Evolutionary conservation across 495 filamentous ascomycete species (phyloP).

Genomic region (Bombardia bombarda): DNA sequence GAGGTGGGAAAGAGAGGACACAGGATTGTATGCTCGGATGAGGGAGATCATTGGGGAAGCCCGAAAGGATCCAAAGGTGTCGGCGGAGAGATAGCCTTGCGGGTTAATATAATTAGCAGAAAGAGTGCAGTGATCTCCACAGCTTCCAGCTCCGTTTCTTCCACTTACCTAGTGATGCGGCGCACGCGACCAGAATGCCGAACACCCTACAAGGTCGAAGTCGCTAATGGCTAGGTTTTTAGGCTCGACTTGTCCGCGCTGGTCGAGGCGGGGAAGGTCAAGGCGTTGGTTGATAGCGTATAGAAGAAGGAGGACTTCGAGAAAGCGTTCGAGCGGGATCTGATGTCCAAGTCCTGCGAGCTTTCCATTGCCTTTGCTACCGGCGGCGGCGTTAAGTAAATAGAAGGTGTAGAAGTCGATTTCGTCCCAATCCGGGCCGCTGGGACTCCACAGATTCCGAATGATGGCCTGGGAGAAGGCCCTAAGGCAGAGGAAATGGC

Average conservation of each 20-base stretch:
- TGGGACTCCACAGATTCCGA: background rate
- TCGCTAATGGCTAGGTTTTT: background rate
- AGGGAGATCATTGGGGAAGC: constrained; percentile 16
- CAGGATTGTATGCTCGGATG: constrained; percentile 18
- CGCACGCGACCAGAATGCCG: background rate
- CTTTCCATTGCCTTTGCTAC: too few species aligned
- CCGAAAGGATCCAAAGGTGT: background rate
- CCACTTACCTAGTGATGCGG: background rate
- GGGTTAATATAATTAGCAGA: background rate
- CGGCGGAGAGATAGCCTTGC: background rate
- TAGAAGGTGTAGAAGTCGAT: too few species aligned
- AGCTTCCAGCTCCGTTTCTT: constrained; percentile 1
- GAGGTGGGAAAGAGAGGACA: constrained; percentile 8
- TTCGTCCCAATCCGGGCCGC: background rate
- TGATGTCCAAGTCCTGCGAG: too few species aligned
- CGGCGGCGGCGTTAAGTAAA: too few species aligned
- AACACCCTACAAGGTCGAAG: background rate
- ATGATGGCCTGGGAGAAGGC: background rate
- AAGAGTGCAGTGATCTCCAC: background rate
- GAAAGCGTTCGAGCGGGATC: too few species aligned
- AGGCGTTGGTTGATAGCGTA: too few species aligned
- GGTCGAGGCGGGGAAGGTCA: too few species aligned
- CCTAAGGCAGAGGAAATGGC: background rate
- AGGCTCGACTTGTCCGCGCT: background rate
- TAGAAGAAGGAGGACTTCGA: too few species aligned